Conservation (phyloP, 2,329 filamentous ascomycete species). For the Fusarium sp. region DNA sequence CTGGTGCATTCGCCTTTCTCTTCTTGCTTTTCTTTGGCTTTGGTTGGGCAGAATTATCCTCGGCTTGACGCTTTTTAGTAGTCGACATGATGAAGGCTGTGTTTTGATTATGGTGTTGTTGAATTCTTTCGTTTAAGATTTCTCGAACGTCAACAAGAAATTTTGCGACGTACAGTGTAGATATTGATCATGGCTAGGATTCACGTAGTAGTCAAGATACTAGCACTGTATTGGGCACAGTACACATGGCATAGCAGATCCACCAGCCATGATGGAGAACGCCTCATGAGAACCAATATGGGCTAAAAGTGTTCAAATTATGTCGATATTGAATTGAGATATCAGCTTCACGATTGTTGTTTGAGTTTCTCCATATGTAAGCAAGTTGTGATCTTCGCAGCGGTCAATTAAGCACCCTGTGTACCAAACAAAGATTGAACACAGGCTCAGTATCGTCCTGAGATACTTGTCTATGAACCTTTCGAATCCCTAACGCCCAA, state of each 20-base stretch:
- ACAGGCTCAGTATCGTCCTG: not conserved
- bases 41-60: slow-evolving; percentile 51
- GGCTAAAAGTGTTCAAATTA: not conserved
- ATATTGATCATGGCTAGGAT: not conserved
- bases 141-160: slow-evolving; percentile 31
- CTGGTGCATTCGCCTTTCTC: slow-evolving; percentile 64
- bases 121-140: slow-evolving; percentile 9
- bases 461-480: slow-evolving; percentile 8
- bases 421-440: not conserved
- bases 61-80: slow-evolving; percentile 64
- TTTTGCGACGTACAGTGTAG: slow-evolving; percentile 37
- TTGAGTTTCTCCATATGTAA: no score
- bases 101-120: slow-evolving; percentile 4
- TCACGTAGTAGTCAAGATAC: accelerated
- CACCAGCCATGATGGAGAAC: slow-evolving; percentile 21
- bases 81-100: slow-evolving; percentile 48
- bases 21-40: slow-evolving; percentile 58
- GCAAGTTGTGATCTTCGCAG: not conserved
- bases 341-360: not conserved
- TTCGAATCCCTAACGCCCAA: slow-evolving; percentile 26
- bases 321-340: not conserved
- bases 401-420: not conserved
- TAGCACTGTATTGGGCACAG: slow-evolving; percentile 22
- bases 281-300: slow-evolving; percentile 7
- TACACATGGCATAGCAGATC: not conserved